These are phyloP conservation scores for Populus tomentosa DNA, from an alignment of 441 rosid species.

Conservation along the genomic window DNA sequence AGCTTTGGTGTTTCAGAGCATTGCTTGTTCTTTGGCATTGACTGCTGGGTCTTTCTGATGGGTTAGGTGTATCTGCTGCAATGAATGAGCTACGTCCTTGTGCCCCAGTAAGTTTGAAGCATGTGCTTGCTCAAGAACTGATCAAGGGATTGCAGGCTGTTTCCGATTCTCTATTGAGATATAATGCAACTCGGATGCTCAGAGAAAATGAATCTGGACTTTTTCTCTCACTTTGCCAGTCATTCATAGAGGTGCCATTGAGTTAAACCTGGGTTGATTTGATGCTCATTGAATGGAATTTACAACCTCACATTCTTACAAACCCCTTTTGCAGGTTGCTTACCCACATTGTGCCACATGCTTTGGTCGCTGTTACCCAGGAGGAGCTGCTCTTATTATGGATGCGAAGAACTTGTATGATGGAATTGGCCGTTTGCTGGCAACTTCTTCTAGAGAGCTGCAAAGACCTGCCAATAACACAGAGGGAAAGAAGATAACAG, in stretches of 20 bases:
- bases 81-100: constrained; percentile 90
- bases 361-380: constrained; percentile 91
- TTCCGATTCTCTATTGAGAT: constrained; percentile 73
- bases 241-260: constrained; percentile 67
- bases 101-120: constrained; percentile 81
- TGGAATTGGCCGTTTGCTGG: constrained; percentile 52
- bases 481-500: constrained; percentile 36
- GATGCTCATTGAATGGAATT: constrained; percentile 1
- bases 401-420: constrained; percentile 64
- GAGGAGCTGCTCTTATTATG: constrained; percentile 65
- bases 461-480: constrained; percentile 33
- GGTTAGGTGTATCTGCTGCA: constrained; percentile 82
- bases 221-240: constrained; percentile 83
- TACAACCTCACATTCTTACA: not conserved
- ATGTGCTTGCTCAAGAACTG: constrained; percentile 68
- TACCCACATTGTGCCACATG: constrained; percentile 86
- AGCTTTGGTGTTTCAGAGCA: not conserved
- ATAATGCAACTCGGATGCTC: constrained; percentile 86
- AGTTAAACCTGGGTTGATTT: not conserved
- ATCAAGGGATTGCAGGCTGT: constrained; percentile 76
- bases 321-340: constrained; percentile 49
- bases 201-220: constrained; percentile 81
- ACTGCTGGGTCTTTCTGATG: constrained; percentile 18
- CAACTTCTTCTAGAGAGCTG: constrained; percentile 41
- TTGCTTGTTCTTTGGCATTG: not conserved